Evolutionary conservation across 139 green algal genomes (phyloP).

Genomic region (Chlorella sp.): DNA sequence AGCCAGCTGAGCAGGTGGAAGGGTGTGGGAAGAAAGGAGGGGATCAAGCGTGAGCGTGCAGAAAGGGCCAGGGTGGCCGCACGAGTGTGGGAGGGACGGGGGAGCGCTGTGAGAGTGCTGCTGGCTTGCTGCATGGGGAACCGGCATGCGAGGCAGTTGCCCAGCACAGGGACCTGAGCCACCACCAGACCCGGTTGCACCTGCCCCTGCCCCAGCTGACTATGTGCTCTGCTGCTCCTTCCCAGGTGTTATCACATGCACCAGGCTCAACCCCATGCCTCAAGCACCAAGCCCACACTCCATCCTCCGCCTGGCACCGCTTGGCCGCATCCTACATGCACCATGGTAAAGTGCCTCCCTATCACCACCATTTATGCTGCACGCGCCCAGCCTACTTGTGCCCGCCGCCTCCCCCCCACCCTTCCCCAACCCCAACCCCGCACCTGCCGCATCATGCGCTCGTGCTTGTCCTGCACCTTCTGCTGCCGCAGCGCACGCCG

Average conservation of each 20-base stretch:
- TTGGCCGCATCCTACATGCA: too few relatives aligned
- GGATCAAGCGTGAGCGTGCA: background rate
- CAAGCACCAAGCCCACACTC: too few relatives aligned
- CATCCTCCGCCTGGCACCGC: too few relatives aligned
- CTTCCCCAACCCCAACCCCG: background rate
- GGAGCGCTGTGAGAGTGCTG: background rate
- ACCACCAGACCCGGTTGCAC: too few relatives aligned
- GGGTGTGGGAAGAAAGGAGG: background rate
- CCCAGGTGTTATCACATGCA: too few relatives aligned
- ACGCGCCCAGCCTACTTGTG: background rate
- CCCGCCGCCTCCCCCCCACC: background rate
- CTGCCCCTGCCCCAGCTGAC: too few relatives aligned
- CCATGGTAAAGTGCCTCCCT: too few relatives aligned
- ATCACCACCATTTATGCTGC: too few relatives aligned
- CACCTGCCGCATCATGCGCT: constrained; percentile 43
- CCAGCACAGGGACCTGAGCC: too few relatives aligned
- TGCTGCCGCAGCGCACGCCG: constrained; percentile 39
- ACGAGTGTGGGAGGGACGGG: background rate
- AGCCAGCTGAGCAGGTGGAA: constrained; percentile 31
- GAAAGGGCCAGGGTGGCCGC: background rate
- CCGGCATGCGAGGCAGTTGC: too few relatives aligned
- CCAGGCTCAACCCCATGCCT: too few relatives aligned
- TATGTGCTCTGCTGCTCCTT: too few relatives aligned
- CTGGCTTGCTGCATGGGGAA: background rate
- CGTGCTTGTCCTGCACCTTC: constrained; percentile 39